phyloP scores from a whole-genome alignment of 1,284 basidiomycete genomes.

The Psilocybe mexicana region DNA sequence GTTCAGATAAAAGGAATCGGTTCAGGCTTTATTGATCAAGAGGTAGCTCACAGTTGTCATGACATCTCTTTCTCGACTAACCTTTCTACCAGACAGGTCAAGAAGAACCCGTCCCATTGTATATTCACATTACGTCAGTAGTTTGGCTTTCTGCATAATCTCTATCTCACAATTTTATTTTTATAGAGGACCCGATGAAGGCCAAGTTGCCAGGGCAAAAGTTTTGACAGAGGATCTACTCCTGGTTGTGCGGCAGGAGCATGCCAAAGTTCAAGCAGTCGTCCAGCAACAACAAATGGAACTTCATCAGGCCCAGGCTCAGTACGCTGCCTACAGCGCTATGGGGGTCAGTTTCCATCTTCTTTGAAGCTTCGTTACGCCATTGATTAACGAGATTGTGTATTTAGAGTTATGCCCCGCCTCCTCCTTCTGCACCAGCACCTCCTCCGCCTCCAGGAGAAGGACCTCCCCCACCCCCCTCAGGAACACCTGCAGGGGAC shows the following conservation, averaged over 20 bases:
- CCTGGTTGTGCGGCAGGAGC: constrained; percentile 82
- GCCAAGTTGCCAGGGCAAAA: constrained; percentile 85
- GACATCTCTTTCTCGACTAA: not conserved
- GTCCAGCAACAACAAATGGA: constrained; percentile 79
- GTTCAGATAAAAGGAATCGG: constrained; percentile 98
- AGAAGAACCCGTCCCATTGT: constrained; percentile 85
- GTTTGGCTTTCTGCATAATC: constrained; percentile 16
- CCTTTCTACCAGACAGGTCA: constrained; percentile 58
- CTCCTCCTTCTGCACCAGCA: constrained; percentile 54
- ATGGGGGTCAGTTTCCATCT: constrained; percentile 51
- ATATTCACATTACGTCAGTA: constrained; percentile 89
- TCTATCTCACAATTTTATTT: constrained; percentile 7
- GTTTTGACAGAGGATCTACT: constrained; percentile 88
- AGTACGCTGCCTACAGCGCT: constrained; percentile 72
- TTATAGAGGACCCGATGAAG: constrained; percentile 84
- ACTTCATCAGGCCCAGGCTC: constrained; percentile 75
- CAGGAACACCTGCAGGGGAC: constrained; percentile 45
- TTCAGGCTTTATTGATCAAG: constrained; percentile 94
- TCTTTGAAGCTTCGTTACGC: not conserved
- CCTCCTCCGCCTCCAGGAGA: constrained; percentile 52
- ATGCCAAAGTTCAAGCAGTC: constrained; percentile 72
- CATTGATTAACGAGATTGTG: not conserved
- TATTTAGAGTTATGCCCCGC: constrained; percentile 60
- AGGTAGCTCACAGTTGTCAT: constrained; percentile 33
- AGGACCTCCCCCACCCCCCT: constrained; percentile 52